phyloP scores from a whole-genome alignment of 768 basidiomycete species.

The Termitomyces sp. region DNA sequence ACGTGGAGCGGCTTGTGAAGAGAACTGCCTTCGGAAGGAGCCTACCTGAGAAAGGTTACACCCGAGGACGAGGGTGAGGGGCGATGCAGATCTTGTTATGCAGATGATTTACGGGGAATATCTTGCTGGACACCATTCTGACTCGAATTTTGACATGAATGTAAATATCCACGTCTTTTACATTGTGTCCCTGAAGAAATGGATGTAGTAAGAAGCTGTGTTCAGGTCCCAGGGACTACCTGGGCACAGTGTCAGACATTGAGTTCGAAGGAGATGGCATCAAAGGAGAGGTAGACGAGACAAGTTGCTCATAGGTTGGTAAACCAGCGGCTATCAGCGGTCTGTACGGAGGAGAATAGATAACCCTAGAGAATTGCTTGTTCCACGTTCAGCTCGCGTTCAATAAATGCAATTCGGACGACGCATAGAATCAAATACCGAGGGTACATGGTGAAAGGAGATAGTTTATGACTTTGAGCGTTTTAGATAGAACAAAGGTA shows the following conservation, averaged over 20 bases:
- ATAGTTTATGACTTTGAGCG: neutral
- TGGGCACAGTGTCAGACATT: neutral
- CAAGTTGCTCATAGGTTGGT: slow-evolving; percentile 4
- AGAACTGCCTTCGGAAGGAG: neutral
- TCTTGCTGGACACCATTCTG: neutral
- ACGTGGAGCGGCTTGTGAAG: neutral
- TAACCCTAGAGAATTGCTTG: neutral
- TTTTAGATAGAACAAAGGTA: neutral
- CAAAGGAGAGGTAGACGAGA: neutral
- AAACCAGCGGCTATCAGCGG: slow-evolving; percentile 6
- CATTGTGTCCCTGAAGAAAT: neutral
- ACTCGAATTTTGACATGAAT: neutral
- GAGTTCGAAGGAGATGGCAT: neutral
- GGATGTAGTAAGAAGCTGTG: slow-evolving; percentile 2
- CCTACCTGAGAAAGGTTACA: neutral
- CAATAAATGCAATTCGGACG: neutral
- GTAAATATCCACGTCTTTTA: neutral
- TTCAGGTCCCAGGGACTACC: slow-evolving; percentile 2
- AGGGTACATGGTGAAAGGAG: neutral
- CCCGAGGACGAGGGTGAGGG: neutral
- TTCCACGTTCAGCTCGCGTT: neutral
- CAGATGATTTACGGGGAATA: neutral
- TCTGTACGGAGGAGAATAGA: slow-evolving; percentile 9
- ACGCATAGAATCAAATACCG: neutral
- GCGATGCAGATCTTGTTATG: neutral